Base-by-base conservation (phyloP, 352 stramenopile genomes). In the Phytophthora capsici region DNA sequence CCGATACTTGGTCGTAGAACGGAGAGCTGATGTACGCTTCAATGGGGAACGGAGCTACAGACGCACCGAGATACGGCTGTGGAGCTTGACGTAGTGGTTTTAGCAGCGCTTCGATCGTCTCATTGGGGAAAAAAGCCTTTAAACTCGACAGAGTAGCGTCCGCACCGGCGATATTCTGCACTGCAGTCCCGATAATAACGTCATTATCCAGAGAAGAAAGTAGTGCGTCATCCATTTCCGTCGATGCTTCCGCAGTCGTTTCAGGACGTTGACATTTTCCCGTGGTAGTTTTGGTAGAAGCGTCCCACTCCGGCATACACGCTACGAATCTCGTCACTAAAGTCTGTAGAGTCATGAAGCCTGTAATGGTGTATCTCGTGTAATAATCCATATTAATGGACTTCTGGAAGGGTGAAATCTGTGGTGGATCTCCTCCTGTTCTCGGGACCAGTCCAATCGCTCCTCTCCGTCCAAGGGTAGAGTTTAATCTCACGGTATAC, bases 1-100 rank as follows among this genome's bases (percentile, higher is more conserved):
- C 72, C 26, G 76, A 70, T 23, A 96, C 78, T 34, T 76, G 58
- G 40, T 86, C 75, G 59, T 93, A 96, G 51, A 97, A 96, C 8
- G 74, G 66, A 3, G 84, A 89, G 50, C 63, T 79, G n/a, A 81
- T 50, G 57, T 80, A 90, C 1, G 17, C 34, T 49, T 88, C 65
- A 20, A 88, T 82, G 2, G 84, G 82, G 28, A 91, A 91, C 3
- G 84, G 80, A 1, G 71, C 66, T 1, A 91, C 72, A 0, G 73
- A 71, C 0, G 60, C 65, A 17, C 73, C 77, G 23, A 88, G 61
- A 46, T 81, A 84, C 13, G 80, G 72, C 55, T 93, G 84, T 5
- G 84, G 84, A 23, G 69, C 75, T 56, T 89, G 78, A 25, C 82
- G 76, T 12, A 92, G 52, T 22, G 84, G 81, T 30, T 54, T 73